Evolutionary conservation across 176 grass and related monocot species (phyloP), one percentile per base, ranked within the genome.

Genomic region (Triticum timopheevii): DNA sequence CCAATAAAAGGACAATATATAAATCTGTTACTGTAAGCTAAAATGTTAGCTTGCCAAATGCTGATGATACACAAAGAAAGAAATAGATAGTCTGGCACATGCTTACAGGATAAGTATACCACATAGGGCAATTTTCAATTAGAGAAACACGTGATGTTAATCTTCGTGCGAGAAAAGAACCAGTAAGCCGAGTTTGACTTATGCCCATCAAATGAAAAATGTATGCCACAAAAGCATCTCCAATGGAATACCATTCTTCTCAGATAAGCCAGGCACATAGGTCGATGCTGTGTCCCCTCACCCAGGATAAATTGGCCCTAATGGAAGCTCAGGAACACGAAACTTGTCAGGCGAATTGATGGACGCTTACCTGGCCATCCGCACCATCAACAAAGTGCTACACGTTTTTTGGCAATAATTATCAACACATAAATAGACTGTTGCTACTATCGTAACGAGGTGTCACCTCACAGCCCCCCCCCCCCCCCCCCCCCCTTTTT

Each of bases 201-300:
- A 87, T 92, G 56, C 78, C 79, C 76, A 89, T 91, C 81, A 90
- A 65, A 88, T 61, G 69, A 80, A 64, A 76, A 82, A 59, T 4
- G 31, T 94, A 84, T 80, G 81, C 84, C 80, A 91, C 80, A 87
- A 87, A 81, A 88, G 66, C 70, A 58, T 74, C 69, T 89, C 47
- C 49, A 25, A 12, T 88, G 80, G 82, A 92, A 95, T 83, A 88
- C 61, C 65, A 90, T 9, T 16, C 65, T 65, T 75, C 61, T 62
- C 74, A 39, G 69, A 72, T 72, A 72, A 72, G 69, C 69, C 69
- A 39, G 69, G 69, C n/a, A 42, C 69, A 72, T 36, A 40, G 69
- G 69, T 66, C 10, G 27, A 66, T 66, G n/a, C 20, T 12, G 20
- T 23, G 22, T 68, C 36, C 38, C 69, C 69, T 73, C 20, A 44